These are phyloP conservation scores for Sabuloglossum arenarium DNA, from an alignment of 495 filamentous ascomycete species.

Conservation along the genomic window DNA sequence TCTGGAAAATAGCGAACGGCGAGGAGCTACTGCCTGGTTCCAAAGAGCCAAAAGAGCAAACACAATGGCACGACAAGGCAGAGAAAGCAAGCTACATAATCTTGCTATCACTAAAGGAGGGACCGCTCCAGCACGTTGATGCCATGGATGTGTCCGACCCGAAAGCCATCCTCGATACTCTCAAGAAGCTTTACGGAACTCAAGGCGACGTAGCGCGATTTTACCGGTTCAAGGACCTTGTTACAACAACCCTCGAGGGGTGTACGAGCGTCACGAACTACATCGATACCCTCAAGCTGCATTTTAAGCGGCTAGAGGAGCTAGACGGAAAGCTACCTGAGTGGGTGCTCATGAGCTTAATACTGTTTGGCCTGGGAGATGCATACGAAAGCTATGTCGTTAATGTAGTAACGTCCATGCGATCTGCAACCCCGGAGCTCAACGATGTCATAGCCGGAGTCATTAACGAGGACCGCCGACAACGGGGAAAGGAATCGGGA, in stretches of 20 bases:
- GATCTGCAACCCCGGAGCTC: background rate
- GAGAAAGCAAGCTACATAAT: background rate
- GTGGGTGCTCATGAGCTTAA: no score
- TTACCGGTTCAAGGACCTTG: no score
- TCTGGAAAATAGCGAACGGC: background rate
- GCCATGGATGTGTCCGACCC: background rate
- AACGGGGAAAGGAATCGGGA: background rate
- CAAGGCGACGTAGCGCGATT: no score
- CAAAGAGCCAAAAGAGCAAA: background rate
- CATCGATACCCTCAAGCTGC: background rate
- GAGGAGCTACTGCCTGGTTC: background rate
- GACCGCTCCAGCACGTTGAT: no score
- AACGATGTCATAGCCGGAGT: background rate
- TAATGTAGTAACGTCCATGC: background rate
- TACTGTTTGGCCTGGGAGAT: background rate
- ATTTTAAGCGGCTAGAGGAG: background rate
- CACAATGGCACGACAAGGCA: background rate
- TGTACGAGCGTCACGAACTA: background rate
- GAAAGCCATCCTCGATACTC: background rate
- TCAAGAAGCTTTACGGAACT: background rate
- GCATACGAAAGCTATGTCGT: background rate
- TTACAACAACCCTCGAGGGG: no score
- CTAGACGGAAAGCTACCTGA: no score
- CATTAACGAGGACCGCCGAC: background rate
- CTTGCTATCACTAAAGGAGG: background rate